Base-by-base conservation (phyloP, 2,329 filamentous ascomycete species). In the Cucurbitaria berberidis region DNA sequence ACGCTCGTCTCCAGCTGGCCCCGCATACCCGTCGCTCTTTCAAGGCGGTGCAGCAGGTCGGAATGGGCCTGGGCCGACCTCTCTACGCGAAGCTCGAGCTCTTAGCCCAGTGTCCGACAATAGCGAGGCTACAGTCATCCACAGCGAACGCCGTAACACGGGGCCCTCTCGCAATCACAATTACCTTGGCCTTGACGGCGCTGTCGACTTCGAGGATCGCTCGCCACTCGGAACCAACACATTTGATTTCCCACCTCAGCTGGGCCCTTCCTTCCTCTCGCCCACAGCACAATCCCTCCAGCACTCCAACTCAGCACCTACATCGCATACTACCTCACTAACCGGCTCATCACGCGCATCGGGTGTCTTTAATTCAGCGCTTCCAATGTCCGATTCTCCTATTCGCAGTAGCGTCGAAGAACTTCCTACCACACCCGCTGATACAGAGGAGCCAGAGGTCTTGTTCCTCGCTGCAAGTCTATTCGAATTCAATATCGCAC, bases 401-500 rank as follows among this genome's bases (percentile, higher is more conserved):
- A 55, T 62, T 18, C 60, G 64, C 4, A 60, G 63, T 38, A 64
- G 63, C 19, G 53, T 59, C 22, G 64, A 60, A 27, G 64, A 67
- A 3, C 57, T 66, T 1, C 69, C 68, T 2, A 57, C 58, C 6
- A 68, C 71, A 4, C 34, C 80, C 73, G 40, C 80, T 79, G 46
- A 79, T 34, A 76, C 78, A 22, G 80, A 83, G 45, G 82, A 86
- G 19, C 89, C 88, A 59, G 89, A 88, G 51, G 86, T 96, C 7
- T 80, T 98, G 40, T 99, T 96, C 82, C 82, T 97, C 16, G 95
- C 93, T 13, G 95, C 93, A 18, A 96, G 91, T 65, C 83, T 98
- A 27, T 98, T 96, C 71, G 93, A 98, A 74, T 99, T 98, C 78
- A 96, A 96, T 68, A 98, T 98, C 69, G 90, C 93, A 69, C 91